Evolutionary conservation across 805 yeast species (phyloP).

Genomic region (Spathaspora boniae): DNA sequence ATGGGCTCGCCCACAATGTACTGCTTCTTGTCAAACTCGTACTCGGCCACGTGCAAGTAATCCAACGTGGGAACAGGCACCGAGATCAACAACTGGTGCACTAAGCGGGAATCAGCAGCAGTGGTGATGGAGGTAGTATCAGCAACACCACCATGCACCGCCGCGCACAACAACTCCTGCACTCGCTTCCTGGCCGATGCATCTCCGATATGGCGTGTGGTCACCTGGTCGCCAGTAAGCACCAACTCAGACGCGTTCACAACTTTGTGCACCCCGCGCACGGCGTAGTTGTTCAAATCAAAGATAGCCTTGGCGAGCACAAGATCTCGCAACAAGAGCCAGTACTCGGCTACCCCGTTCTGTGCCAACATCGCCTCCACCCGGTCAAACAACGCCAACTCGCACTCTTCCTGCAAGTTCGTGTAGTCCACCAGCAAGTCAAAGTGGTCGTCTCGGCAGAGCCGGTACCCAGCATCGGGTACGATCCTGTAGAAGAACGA

Average conservation of each 20-base stretch:
- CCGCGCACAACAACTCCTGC: no score
- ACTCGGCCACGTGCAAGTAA: conserved; percentile 57
- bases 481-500: conserved; percentile 55
- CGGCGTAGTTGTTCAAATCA: conserved; percentile 30
- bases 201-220: no score
- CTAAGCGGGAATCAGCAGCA: no score
- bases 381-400: conserved; percentile 2
- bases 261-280: conserved; percentile 17
- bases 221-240: conserved; percentile 8
- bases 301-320: conserved; percentile 19
- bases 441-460: conserved; percentile 32
- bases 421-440: conserved; percentile 44
- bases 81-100: conserved; percentile 38
- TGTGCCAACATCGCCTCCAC: conserved; percentile 1
- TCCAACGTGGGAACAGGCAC: conserved; percentile 64
- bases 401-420: conserved; percentile 45
- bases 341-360: conserved; percentile 14
- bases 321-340: conserved; percentile 20
- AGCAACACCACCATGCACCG: no score
- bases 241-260: conserved; percentile 17
- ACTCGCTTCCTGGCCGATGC: no score
- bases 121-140: no score
- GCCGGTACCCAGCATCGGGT: conserved; percentile 17
- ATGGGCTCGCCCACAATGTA: conserved; percentile 65
- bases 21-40: conserved; percentile 37